A percentile compares a stretch with the other conserved stretches of the same genome.
These are phyloP conservation scores for Yamadazyma taylorii DNA, from an alignment of 1,139 yeast species.

Conservation along the genomic window DNA sequence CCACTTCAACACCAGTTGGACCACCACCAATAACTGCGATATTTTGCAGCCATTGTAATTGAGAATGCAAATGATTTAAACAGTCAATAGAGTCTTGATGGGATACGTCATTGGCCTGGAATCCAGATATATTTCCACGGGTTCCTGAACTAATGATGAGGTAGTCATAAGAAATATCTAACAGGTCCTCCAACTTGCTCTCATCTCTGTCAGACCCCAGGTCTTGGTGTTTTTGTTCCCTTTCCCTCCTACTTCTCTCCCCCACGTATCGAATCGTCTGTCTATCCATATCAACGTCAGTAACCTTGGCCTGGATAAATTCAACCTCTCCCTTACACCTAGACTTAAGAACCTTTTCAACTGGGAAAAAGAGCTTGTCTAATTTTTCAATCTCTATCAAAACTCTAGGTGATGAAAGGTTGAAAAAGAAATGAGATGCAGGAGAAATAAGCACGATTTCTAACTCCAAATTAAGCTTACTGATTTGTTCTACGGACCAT, in stretches of 20 bases:
- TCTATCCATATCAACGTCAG: conserved; percentile 22
- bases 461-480: conserved; percentile 6
- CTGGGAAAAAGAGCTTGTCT: conserved; percentile 19
- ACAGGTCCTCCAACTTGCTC: too few relatives aligned
- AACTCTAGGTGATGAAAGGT: conserved; percentile 32
- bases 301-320: conserved; percentile 25
- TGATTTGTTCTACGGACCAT: conserved; percentile 21
- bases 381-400: conserved; percentile 25
- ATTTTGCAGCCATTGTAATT: conserved; percentile 20
- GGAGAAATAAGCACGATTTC: conserved; percentile 20
- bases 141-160: conserved; percentile 37
- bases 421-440: conserved; percentile 22
- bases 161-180: conserved; percentile 34
- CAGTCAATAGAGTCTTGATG: conserved; percentile 16
- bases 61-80: conserved; percentile 16
- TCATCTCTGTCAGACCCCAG: too few relatives aligned
- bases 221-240: too few relatives aligned
- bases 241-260: too few relatives aligned
- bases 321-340: conserved; percentile 7
- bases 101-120: conserved; percentile 24
- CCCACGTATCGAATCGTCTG: conserved; percentile 9
- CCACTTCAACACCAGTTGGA: conserved; percentile 40
- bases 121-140: conserved; percentile 21
- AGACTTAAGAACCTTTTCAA: conserved; percentile 14
- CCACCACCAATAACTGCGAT: conserved; percentile 44